Conservation (phyloP, 768 basidiomycete species). For the Russula sp. region DNA sequence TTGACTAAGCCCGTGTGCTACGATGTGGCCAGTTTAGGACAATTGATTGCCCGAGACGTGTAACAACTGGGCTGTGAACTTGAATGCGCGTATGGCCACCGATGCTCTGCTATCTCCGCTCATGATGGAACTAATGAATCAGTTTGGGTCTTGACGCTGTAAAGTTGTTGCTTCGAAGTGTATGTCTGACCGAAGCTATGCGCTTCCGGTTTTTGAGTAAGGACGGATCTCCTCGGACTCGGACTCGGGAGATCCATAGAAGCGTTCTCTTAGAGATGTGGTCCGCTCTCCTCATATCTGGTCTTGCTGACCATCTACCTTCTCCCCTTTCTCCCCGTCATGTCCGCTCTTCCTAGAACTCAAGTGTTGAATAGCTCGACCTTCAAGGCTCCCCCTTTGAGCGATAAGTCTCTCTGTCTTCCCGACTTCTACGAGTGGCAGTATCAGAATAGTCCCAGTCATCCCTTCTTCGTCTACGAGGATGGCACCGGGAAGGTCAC, state of each 20-base stretch:
- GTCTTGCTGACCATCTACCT: neutral
- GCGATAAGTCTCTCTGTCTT: conserved; percentile 23
- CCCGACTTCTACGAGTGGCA: conserved; percentile 31
- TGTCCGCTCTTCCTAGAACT: conserved; percentile 22
- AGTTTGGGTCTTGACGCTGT: neutral
- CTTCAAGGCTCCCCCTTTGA: conserved; percentile 26
- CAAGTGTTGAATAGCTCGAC: conserved; percentile 23
- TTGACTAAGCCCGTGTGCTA: too few relatives aligned
- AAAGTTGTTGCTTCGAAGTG: too few relatives aligned
- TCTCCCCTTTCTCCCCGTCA: neutral
- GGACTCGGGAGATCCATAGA: neutral
- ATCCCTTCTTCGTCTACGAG: conserved; percentile 25
- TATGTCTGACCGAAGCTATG: neutral
- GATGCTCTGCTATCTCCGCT: too few relatives aligned
- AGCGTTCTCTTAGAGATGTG: neutral
- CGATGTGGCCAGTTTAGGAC: too few relatives aligned
- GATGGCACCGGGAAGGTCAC: conserved; percentile 13
- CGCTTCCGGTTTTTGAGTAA: conserved; percentile 14
- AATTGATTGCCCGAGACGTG: too few relatives aligned
- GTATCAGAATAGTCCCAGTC: conserved; percentile 19
- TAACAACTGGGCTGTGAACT: too few relatives aligned
- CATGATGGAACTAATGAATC: neutral
- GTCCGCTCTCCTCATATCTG: conserved; percentile 1
- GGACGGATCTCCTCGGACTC: neutral
- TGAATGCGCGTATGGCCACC: too few relatives aligned